Base-by-base conservation (phyloP, 306 rosid species). In the Alnus glutinosa region DNA sequence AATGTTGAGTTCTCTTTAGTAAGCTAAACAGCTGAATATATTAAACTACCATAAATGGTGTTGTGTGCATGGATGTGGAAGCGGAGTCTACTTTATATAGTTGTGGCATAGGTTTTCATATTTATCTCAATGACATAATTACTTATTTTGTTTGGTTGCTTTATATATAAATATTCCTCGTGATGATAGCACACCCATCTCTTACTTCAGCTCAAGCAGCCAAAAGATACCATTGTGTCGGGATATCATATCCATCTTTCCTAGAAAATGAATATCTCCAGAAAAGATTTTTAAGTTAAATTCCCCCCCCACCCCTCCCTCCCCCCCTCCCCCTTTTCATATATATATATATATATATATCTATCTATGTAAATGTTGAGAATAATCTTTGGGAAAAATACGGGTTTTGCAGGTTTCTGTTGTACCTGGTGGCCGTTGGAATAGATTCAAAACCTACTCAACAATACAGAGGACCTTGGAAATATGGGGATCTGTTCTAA, bases 371-470 rank as follows among this genome's bases (percentile, higher is more conserved):
- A 9, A 49, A n/a, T 75, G 51, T 73, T 54, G 70, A 50, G 79
- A 82, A 67, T 52, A 28, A 11, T 73, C 59, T 14, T 46, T 46
- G 61, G 49, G 68, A 36, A 48, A 82, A 77, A 50, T 15, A 18
- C 87, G 80, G 63, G 34, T 81, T 80, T 71, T 82, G 73, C 84
- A 94, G 98, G 99, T 95, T 78, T 91, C 98, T 23, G 94, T 88
- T 83, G 85, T 94, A 13, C 98, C 99, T 68, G 98, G 99, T 71
- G 99, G 99, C 75, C 96, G 98, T 18, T 95, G 99, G 99, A 90
- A 88, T 81, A 89, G 98, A 82, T 95, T 95, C 80, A 95, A 93
- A 89, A 91, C 99, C 47, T 95, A 95, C 86, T 95, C 99, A 9
- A 95, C 95, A 19, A 91, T 95, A 46, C 99, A 95, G 87, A 91